Conservation (phyloP, 225 moss, liverwort and hornwort species). For the Physcomitrellopsis africana region DNA sequence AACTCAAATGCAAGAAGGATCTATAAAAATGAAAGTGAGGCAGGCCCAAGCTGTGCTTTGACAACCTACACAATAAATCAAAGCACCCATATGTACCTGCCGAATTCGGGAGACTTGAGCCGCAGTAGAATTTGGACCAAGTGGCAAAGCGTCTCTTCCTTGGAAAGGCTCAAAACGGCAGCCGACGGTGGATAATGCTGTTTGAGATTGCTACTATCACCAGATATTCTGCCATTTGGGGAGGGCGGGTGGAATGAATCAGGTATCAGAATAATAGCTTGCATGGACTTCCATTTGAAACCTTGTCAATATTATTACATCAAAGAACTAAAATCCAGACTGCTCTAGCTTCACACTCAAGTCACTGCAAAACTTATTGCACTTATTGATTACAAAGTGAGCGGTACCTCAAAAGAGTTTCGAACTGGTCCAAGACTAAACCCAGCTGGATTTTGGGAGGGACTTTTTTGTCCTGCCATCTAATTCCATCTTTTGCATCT, state of each 20-base stretch:
- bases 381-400: slow-evolving; percentile 9
- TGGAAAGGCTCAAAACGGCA: slow-evolving; percentile 79
- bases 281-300: neutral
- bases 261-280: neutral
- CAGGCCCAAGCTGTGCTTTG: no score
- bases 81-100: slow-evolving; percentile 56
- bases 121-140: slow-evolving; percentile 90
- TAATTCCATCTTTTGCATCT: slow-evolving; percentile 93
- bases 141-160: slow-evolving; percentile 91
- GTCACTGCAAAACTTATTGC: neutral
- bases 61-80: neutral
- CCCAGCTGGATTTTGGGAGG: slow-evolving; percentile 86
- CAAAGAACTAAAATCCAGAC: slow-evolving; percentile 24
- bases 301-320: slow-evolving; percentile 14
- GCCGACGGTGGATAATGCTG: slow-evolving; percentile 87
- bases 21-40: no score
- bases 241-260: neutral
- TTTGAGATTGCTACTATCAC: slow-evolving; percentile 62
- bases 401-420: slow-evolving; percentile 79
- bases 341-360: neutral
- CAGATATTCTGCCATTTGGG: slow-evolving; percentile 61
- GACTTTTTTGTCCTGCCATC: slow-evolving; percentile 92
- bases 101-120: slow-evolving; percentile 88
- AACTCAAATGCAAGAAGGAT: no score
- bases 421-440: slow-evolving; percentile 80